phyloP scores from a whole-genome alignment of 805 yeast genomes.

The Spathaspora gorwiae region DNA sequence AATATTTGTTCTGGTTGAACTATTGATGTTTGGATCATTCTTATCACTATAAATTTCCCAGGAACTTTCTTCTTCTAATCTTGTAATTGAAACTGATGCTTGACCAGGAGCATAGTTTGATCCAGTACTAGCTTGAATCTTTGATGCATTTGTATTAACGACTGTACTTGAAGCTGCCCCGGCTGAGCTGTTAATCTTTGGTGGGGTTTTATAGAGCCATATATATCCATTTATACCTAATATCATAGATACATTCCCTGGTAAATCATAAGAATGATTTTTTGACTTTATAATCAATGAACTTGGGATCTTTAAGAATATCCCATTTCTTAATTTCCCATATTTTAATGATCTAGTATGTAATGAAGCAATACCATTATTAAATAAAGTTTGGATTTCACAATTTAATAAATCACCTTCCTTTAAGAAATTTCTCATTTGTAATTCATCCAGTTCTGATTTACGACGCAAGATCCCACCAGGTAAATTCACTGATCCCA shows the following conservation, averaged over 20 bases:
- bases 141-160: slow-evolving; percentile 15
- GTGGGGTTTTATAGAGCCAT: slow-evolving; percentile 77
- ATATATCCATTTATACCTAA: slow-evolving; percentile 93
- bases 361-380: slow-evolving; percentile 87
- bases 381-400: slow-evolving; percentile 86
- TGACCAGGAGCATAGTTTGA: slow-evolving; percentile 36
- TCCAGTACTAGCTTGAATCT: slow-evolving; percentile 9
- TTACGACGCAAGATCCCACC: slow-evolving; percentile 95
- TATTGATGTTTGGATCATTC: slow-evolving; percentile 65
- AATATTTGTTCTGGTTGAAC: slow-evolving; percentile 63
- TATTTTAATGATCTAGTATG: slow-evolving; percentile 95
- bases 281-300: slow-evolving; percentile 80
- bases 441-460: slow-evolving; percentile 91
- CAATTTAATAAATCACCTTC: slow-evolving; percentile 96
- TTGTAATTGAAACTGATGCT: slow-evolving; percentile 49
- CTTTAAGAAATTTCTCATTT: slow-evolving; percentile 88
- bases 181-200: background rate
- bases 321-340: slow-evolving; percentile 92
- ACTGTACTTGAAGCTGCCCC: slow-evolving; percentile 10
- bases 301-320: slow-evolving; percentile 75
- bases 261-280: slow-evolving; percentile 82
- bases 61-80: slow-evolving; percentile 87
- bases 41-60: slow-evolving; percentile 93
- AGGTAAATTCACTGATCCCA: slow-evolving; percentile 94
- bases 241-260: slow-evolving; percentile 88